Conservation (phyloP, 495 filamentous ascomycete genomes). For the Penicillium antarcticum region DNA sequence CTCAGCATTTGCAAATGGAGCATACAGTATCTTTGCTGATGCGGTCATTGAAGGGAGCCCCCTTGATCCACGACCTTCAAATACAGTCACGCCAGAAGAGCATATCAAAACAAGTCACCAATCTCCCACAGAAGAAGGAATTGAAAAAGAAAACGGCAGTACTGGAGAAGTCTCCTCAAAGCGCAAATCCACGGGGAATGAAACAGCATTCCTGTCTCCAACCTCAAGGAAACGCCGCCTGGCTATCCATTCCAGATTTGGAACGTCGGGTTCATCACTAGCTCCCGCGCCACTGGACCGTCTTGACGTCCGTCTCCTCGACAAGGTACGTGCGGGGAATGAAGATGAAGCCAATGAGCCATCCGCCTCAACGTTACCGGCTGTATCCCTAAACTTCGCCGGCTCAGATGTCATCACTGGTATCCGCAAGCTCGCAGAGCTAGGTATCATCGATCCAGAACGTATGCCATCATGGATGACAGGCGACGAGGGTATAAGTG, state of each 20-base stretch:
- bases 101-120: conserved; percentile 23
- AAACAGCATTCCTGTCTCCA: conserved; percentile 54
- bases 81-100: conserved; percentile 41
- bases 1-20: conserved; percentile 65
- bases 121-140: conserved; percentile 14
- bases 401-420: conserved; percentile 81
- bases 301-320: conserved; percentile 33
- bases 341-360: conserved; percentile 16
- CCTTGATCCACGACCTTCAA: conserved; percentile 47
- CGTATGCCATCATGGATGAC: conserved; percentile 90
- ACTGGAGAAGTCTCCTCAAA: conserved; percentile 1
- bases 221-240: conserved; percentile 55
- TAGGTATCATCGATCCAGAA: conserved; percentile 67
- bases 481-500: conserved; percentile 76
- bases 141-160: conserved; percentile 18
- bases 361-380: conserved; percentile 10
- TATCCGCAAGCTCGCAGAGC: conserved; percentile 69
- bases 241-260: conserved; percentile 53
- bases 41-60: conserved; percentile 55
- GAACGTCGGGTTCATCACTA: conserved; percentile 28
- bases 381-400: conserved; percentile 62
- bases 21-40: conserved; percentile 75
- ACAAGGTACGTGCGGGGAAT: conserved; percentile 16
- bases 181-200: conserved; percentile 6
- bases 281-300: conserved; percentile 28